phyloP scores from a whole-genome alignment of 306 rosid species.

The Quercus aquifolioides region DNA sequence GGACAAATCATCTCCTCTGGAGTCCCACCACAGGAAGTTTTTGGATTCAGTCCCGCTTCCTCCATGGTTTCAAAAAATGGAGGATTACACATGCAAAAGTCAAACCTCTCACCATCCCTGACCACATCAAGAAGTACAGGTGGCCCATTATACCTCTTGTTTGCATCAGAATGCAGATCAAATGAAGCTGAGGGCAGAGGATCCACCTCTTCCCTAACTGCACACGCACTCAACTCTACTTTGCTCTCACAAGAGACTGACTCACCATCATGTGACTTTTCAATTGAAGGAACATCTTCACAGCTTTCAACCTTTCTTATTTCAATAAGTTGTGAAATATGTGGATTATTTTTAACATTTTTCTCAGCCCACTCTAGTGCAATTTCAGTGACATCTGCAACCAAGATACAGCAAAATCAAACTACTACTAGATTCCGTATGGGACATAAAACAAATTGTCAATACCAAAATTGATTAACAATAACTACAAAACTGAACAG shows the following conservation, averaged over 20 bases:
- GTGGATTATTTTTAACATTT: conserved; percentile 65
- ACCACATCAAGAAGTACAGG: conserved; percentile 79
- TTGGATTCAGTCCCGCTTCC: conserved; percentile 84
- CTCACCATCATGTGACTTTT: conserved; percentile 27
- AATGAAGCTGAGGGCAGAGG: conserved; percentile 29
- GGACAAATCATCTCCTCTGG: conserved; percentile 74
- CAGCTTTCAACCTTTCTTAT: conserved; percentile 62
- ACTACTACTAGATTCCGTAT: neutral
- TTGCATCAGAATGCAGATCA: conserved; percentile 20
- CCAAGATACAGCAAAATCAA: conserved; percentile 14
- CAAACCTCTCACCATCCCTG: conserved; percentile 72
- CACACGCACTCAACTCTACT: conserved; percentile 11
- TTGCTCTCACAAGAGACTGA: conserved; percentile 11
- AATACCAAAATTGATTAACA: neutral
- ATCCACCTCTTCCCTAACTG: conserved; percentile 27
- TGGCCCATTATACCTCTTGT: conserved; percentile 53
- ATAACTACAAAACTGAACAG: neutral
- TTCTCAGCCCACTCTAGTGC: conserved; percentile 84
- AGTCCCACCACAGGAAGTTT: conserved; percentile 88
- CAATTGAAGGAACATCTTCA: conserved; percentile 12
- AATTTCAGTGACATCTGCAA: conserved; percentile 77
- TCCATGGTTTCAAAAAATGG: conserved; percentile 85
- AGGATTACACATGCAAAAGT: conserved; percentile 98
- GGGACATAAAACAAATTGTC: neutral
- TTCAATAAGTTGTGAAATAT: conserved; percentile 66